Conservation (phyloP, 2,329 filamentous ascomycete genomes). For the Aspergillus pseudoterreus region DNA sequence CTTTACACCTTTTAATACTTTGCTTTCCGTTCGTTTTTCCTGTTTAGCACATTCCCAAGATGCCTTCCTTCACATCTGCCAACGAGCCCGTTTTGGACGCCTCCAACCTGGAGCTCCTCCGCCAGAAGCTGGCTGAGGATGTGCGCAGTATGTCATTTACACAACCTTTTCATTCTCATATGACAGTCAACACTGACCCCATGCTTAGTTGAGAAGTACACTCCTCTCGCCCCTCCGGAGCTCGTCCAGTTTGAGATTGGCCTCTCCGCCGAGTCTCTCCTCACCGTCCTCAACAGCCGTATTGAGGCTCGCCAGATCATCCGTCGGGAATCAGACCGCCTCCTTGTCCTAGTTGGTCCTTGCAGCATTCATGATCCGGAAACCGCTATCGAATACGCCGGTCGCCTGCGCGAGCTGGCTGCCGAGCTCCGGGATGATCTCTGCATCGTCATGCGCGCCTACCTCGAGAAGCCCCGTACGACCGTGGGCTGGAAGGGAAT, state of each 20-base stretch:
- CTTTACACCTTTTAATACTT: neutral
- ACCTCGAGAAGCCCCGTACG: slow-evolving; percentile 95
- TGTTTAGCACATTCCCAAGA: neutral
- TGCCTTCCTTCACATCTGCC: slow-evolving; percentile 2
- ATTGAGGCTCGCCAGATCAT: slow-evolving; percentile 6
- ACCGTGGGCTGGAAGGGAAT: slow-evolving; percentile 98
- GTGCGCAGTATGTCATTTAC: slow-evolving; percentile 6
- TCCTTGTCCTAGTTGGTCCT: slow-evolving; percentile 89
- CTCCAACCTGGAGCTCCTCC: slow-evolving; percentile 15
- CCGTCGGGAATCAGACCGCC: slow-evolving; percentile 56
- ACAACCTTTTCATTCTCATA: too few species aligned
- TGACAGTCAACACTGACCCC: neutral
- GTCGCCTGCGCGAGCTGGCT: slow-evolving; percentile 69
- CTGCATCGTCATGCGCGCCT: slow-evolving; percentile 92
- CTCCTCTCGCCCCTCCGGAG: slow-evolving; percentile 7
- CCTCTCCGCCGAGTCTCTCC: slow-evolving; percentile 7
- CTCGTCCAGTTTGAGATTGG: slow-evolving; percentile 10
- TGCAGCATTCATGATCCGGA: slow-evolving; percentile 95
- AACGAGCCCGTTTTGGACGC: slow-evolving; percentile 7
- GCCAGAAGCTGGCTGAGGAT: slow-evolving; percentile 14
- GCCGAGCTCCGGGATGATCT: slow-evolving; percentile 78
- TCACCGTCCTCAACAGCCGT: slow-evolving; percentile 10
- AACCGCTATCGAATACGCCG: slow-evolving; percentile 81
- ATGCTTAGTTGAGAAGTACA: slow-evolving; percentile 8
- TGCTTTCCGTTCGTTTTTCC: neutral